These are phyloP conservation scores for Myrmaecium sp. DNA, from an alignment of 2,329 filamentous ascomycete species.

Conservation along the genomic window DNA sequence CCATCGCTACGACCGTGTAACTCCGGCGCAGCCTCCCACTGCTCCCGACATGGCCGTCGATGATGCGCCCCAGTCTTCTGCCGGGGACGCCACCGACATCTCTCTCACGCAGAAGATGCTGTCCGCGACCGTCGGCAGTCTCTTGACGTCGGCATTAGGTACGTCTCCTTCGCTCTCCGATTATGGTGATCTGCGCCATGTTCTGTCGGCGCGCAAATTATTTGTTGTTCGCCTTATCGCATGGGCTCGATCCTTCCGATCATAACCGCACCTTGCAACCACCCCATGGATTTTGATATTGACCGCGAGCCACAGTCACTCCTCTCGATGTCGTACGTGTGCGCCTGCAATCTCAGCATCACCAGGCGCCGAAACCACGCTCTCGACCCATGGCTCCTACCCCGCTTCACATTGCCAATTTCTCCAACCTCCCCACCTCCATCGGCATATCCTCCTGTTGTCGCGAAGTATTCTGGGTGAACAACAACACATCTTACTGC, in stretches of 20 bases:
- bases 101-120: conserved; percentile 85
- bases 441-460: conserved; percentile 90
- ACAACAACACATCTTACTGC: conserved; percentile 67
- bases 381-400: conserved; percentile 14
- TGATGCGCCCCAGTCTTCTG: conserved; percentile 9
- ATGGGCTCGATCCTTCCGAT: no score
- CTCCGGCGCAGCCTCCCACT: conserved; percentile 8
- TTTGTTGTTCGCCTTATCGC: no score
- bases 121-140: conserved; percentile 76
- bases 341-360: conserved; percentile 71
- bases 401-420: conserved; percentile 18
- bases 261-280: no score
- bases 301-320: conserved; percentile 71
- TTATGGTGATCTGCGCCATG: conserved; percentile 1
- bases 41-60: conserved; percentile 22
- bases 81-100: conserved; percentile 42
- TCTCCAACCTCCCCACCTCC: conserved; percentile 60
- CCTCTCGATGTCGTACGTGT: conserved; percentile 94
- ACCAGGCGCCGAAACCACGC: conserved; percentile 23
- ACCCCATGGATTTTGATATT: conserved; percentile 6
- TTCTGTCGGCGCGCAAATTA: no score
- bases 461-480: conserved; percentile 91
- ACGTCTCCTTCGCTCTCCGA: conserved; percentile 15
- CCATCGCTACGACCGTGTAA: conserved; percentile 23
- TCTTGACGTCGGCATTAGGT: conserved; percentile 82